Evolutionary conservation across 441 rosid species (phyloP).

Genomic region (Breynia disticha): DNA sequence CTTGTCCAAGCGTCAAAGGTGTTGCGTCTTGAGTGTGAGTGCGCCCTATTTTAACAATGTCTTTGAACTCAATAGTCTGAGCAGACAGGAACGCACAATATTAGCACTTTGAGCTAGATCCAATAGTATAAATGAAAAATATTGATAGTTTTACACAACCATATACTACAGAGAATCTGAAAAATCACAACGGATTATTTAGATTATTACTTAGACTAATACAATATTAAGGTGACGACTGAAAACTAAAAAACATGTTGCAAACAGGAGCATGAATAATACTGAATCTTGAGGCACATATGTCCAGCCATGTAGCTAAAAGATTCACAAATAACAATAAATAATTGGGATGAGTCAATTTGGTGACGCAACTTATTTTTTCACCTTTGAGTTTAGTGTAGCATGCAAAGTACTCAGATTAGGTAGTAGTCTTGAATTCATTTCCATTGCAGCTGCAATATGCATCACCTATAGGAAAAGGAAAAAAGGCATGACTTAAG

Average conservation of each 20-base stretch:
- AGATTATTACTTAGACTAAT: not conserved
- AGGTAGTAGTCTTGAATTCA: slow-evolving; percentile 75
- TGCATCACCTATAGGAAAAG: slow-evolving; percentile 70
- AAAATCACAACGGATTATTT: not conserved
- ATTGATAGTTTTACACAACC: slow-evolving; percentile 1
- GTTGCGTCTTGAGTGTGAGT: slow-evolving; percentile 99
- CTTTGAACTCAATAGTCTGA: slow-evolving; percentile 71
- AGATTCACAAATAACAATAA: not conserved
- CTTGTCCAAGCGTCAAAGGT: slow-evolving; percentile 95
- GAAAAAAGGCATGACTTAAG: slow-evolving; percentile 9
- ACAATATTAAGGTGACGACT: not conserved
- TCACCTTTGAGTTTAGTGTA: slow-evolving; percentile 69
- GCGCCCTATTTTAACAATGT: slow-evolving; percentile 90
- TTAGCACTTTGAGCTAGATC: slow-evolving; percentile 1
- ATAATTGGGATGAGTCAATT: not conserved
- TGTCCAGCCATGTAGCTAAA: not conserved
- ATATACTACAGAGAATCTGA: not conserved
- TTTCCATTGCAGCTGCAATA: slow-evolving; percentile 84
- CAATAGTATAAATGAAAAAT: not conserved
- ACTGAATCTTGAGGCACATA: not conserved
- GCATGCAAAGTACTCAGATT: slow-evolving; percentile 54
- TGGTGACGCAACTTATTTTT: slow-evolving; percentile 6
- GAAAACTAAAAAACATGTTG: not conserved
- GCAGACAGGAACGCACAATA: slow-evolving; percentile 8
- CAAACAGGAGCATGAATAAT: not conserved